Percentiles rank a stretch among this genome's conserved stretches.
phyloP scores from a whole-genome alignment of 1,284 basidiomycete species.

The Moesziomyces sp. region DNA sequence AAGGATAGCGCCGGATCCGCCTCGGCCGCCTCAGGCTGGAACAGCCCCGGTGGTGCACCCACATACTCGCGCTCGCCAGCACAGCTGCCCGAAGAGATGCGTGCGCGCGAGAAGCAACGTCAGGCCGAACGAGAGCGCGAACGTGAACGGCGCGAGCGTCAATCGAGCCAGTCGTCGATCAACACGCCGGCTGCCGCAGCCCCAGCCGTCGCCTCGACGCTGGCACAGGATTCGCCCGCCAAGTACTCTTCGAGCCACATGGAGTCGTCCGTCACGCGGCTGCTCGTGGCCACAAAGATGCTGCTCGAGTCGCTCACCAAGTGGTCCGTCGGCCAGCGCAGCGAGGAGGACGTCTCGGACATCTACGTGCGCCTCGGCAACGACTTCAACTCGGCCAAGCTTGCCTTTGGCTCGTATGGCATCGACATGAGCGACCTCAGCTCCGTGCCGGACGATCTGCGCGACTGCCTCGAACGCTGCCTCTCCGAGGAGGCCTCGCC shows the following conservation, averaged over 20 bases:
- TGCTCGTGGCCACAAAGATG: conserved; percentile 93
- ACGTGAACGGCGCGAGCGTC: conserved; percentile 34
- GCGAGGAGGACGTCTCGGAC: conserved; percentile 89
- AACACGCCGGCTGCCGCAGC: conserved; percentile 9
- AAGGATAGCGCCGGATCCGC: conserved; percentile 42
- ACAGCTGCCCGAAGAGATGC: conserved; percentile 54
- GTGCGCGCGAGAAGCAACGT: conserved; percentile 42
- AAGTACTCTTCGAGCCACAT: conserved; percentile 70
- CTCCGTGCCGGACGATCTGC: conserved; percentile 87
- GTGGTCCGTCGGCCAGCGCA: conserved; percentile 73
- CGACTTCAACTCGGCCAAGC: conserved; percentile 93
- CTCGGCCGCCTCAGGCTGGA: conserved; percentile 18
- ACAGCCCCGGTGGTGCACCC: conserved; percentile 16
- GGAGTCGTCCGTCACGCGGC: conserved; percentile 90
- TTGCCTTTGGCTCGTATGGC: conserved; percentile 84
- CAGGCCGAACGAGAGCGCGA: conserved; percentile 44
- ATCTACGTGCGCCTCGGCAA: conserved; percentile 96
- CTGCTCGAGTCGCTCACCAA: conserved; percentile 88
- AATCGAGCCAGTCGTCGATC: conserved; percentile 34
- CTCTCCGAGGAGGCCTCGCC: conserved; percentile 87
- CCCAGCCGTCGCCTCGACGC: conserved; percentile 1
- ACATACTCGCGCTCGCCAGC: conserved; percentile 34
- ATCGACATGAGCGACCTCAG: conserved; percentile 94
- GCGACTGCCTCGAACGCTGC: conserved; percentile 86
- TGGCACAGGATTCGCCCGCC: conserved; percentile 18